A percentile compares a stretch with the other conserved stretches of the same genome.
These are phyloP conservation scores for Coniferiporia weirii DNA, from an alignment of 1,284 basidiomycete species.

Conservation along the genomic window DNA sequence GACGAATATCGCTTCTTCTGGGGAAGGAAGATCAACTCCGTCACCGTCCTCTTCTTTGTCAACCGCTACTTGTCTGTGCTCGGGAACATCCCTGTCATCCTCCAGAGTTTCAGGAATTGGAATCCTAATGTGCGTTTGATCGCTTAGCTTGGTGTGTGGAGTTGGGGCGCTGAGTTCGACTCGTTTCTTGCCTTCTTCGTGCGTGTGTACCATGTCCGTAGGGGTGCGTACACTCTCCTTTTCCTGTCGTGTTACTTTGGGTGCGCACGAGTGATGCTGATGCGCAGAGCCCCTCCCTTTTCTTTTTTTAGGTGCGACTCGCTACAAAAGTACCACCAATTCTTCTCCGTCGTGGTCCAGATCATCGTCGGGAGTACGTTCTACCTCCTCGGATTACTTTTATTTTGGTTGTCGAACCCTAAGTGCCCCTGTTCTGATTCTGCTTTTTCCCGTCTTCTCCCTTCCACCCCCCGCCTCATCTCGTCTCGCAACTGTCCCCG, in stretches of 20 bases:
- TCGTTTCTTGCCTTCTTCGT: background rate
- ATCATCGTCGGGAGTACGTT: constrained; percentile 17
- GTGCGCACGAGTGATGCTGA: background rate
- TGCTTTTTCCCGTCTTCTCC: too few relatives aligned
- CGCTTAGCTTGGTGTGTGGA: too few relatives aligned
- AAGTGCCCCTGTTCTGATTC: too few relatives aligned
- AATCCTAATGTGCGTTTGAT: constrained; percentile 2
- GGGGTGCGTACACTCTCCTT: background rate
- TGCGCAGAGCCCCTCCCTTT: background rate
- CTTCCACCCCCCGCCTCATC: background rate
- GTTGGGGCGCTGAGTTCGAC: background rate
- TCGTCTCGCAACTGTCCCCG: too few relatives aligned
- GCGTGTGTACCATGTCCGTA: background rate
- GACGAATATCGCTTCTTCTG: constrained; percentile 17
- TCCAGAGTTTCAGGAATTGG: constrained; percentile 9
- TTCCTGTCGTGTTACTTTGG: too few relatives aligned
- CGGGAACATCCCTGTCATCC: constrained; percentile 10
- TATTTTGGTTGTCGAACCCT: too few relatives aligned
- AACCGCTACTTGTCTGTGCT: constrained; percentile 16
- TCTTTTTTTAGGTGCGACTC: constrained; percentile 5
- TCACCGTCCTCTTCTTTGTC: constrained; percentile 15
- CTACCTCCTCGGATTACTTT: too few relatives aligned
- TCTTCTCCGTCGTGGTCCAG: constrained; percentile 12
- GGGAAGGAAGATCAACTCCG: constrained; percentile 10
- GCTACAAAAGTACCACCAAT: constrained; percentile 16